These are phyloP conservation scores for Rhododendron simsii DNA, from an alignment of 148 eudicot genomes.

Conservation along the genomic window DNA sequence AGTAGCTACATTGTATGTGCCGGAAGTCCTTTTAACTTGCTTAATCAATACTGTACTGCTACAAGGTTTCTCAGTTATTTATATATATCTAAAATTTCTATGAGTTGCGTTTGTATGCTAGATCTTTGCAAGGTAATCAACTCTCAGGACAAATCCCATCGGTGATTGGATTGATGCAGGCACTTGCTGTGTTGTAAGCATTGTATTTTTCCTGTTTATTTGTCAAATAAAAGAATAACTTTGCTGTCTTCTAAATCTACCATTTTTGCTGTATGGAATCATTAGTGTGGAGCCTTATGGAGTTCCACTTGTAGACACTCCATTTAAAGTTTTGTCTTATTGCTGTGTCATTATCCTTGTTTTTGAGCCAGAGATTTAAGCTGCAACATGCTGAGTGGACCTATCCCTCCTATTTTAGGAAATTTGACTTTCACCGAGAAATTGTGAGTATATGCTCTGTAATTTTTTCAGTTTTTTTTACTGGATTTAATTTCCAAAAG, in stretches of 20 bases:
- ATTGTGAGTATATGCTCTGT: slow-evolving; percentile 48
- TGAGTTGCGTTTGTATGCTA: not conserved
- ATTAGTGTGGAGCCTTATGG: not conserved
- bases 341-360: not conserved
- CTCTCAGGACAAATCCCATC: slow-evolving; percentile 82
- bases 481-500: not conserved
- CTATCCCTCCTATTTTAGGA: slow-evolving; percentile 88
- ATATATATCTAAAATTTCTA: not conserved
- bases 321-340: not conserved
- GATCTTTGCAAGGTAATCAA: slow-evolving; percentile 90
- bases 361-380: slow-evolving; percentile 64
- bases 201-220: not conserved
- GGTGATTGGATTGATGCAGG: slow-evolving; percentile 98
- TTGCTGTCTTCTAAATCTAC: not conserved
- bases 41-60: not conserved
- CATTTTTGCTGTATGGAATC: not conserved
- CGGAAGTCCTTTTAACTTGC: not conserved
- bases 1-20: slow-evolving; percentile 90
- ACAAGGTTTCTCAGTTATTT: not conserved
- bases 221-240: not conserved
- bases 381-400: slow-evolving; percentile 80
- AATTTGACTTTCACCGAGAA: slow-evolving; percentile 92
- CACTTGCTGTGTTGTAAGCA: slow-evolving; percentile 95
- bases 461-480: not conserved
- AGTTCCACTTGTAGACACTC: not conserved